Evolutionary conservation across 2,329 filamentous ascomycete genomes (phyloP).

Genomic region (Colletotrichum melonis): DNA sequence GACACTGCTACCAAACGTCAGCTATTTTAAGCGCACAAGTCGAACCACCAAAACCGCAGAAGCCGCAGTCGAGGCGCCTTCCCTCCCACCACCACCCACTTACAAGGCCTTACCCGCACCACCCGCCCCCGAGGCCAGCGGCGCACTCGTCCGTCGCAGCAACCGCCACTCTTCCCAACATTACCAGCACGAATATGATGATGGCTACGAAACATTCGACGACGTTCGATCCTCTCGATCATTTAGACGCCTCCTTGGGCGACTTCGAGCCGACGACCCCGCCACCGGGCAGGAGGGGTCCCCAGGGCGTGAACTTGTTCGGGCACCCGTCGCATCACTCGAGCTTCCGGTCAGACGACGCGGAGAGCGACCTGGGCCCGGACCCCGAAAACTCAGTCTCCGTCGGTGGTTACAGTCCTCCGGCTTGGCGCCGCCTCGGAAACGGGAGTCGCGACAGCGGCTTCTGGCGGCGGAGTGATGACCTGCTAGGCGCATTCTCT

Average conservation of each 20-base stretch:
- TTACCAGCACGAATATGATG: slow-evolving; percentile 36
- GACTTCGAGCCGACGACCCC: slow-evolving; percentile 64
- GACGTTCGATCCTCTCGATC: slow-evolving; percentile 50
- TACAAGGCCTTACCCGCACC: slow-evolving; percentile 37
- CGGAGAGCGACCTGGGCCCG: slow-evolving; percentile 47
- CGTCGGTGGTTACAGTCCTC: slow-evolving; percentile 69
- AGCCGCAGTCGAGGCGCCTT: slow-evolving; percentile 26
- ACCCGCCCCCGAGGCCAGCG: slow-evolving; percentile 28
- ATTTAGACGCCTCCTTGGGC: slow-evolving; percentile 64
- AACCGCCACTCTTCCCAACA: slow-evolving; percentile 9
- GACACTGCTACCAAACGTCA: slow-evolving; percentile 36
- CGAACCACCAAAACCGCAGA: slow-evolving; percentile 38
- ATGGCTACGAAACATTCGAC: slow-evolving; percentile 39
- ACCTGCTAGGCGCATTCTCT: slow-evolving; percentile 61
- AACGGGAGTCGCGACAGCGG: slow-evolving; percentile 69
- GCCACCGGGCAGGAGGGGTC: slow-evolving; percentile 39
- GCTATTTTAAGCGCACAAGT: slow-evolving; percentile 37
- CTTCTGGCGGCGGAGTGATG: slow-evolving; percentile 68
- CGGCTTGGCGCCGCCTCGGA: slow-evolving; percentile 70
- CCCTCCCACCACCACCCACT: slow-evolving; percentile 27
- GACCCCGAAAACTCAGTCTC: slow-evolving; percentile 58
- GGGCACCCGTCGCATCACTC: slow-evolving; percentile 55
- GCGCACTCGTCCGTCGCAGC: slow-evolving; percentile 31
- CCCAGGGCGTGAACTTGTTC: slow-evolving; percentile 42
- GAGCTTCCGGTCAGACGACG: slow-evolving; percentile 53